Percentiles rank a stretch among this genome's conserved stretches.
Evolutionary conservation across 352 stramenopile genomes (phyloP).

Genomic region (Phytophthora sojae): DNA sequence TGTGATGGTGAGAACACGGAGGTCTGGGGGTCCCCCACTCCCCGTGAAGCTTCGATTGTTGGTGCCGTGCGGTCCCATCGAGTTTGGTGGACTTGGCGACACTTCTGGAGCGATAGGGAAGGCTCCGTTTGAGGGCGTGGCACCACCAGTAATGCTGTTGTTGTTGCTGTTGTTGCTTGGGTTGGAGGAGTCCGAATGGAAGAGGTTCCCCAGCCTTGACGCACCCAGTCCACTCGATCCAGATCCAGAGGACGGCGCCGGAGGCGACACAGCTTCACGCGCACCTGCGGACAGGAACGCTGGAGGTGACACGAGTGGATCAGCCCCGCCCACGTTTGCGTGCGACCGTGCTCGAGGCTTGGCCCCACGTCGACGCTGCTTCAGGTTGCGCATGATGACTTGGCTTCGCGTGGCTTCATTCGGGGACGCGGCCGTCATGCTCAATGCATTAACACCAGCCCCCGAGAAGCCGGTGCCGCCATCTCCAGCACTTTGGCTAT

Average conservation of each 20-base stretch:
- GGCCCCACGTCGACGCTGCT: conserved; percentile 42
- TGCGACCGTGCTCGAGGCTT: conserved; percentile 45
- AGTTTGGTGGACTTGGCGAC: conserved; percentile 39
- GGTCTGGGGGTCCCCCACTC: conserved; percentile 17
- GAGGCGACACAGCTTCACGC: conserved; percentile 31
- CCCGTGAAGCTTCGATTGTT: conserved; percentile 34
- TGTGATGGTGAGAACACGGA: conserved; percentile 41
- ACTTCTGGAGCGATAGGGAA: conserved; percentile 18
- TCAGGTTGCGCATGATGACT: conserved; percentile 53
- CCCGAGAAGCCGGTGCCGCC: conserved; percentile 4
- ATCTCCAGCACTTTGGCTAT: conserved; percentile 32
- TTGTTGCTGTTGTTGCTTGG: conserved; percentile 18
- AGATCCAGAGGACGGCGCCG: conserved; percentile 28
- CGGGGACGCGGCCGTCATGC: conserved; percentile 19
- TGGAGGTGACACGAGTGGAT: conserved; percentile 32
- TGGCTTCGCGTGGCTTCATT: conserved; percentile 44
- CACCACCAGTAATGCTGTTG: conserved; percentile 15
- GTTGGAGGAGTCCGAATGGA: conserved; percentile 45
- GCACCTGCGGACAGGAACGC: conserved; percentile 24
- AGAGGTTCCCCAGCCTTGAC: conserved; percentile 51
- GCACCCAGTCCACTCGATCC: conserved; percentile 23
- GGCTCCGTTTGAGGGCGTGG: conserved; percentile 9
- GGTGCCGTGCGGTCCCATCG: conserved; percentile 8
- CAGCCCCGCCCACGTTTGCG: conserved; percentile 22
- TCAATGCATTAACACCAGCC: conserved; percentile 1